These are phyloP conservation scores for Botrytis aclada DNA, from an alignment of 2,329 filamentous ascomycete genomes.

Conservation along the genomic window DNA sequence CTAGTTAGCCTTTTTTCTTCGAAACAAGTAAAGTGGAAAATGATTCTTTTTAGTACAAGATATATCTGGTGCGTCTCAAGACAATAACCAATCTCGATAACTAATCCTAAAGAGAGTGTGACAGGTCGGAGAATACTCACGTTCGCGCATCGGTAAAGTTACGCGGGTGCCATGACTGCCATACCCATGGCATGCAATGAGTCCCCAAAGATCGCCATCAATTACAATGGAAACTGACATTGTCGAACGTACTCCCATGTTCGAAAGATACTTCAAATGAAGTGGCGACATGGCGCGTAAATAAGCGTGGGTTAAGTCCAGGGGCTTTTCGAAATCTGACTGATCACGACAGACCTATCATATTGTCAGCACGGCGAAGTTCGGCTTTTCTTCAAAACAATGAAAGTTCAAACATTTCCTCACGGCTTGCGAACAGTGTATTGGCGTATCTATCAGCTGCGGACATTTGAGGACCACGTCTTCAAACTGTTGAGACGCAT, in stretches of 20 bases:
- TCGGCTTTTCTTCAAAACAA: neutral
- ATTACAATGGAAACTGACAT: conserved; percentile 94
- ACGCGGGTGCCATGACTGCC: conserved; percentile 58
- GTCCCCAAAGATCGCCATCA: conserved; percentile 80
- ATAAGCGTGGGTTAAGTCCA: conserved; percentile 71
- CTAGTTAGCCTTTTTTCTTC: neutral
- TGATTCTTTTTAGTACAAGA: neutral
- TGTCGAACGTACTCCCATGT: conserved; percentile 87
- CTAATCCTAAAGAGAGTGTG: neutral
- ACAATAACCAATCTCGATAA: neutral
- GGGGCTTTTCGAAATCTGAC: conserved; percentile 68
- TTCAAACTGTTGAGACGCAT: neutral
- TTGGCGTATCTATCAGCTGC: neutral
- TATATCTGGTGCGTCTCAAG: neutral
- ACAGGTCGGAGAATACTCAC: neutral
- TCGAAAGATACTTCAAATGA: conserved; percentile 79
- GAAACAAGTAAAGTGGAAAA: neutral
- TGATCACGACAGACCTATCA: conserved; percentile 65
- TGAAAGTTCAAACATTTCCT: neutral
- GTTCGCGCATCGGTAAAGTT: conserved; percentile 52
- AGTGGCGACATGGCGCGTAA: conserved; percentile 88
- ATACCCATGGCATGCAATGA: conserved; percentile 84
- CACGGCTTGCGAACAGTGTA: neutral
- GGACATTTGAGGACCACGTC: neutral
- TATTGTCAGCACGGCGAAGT: neutral